These are phyloP conservation scores for Leccinum variicolor DNA, from an alignment of 768 basidiomycete species.

Conservation along the genomic window DNA sequence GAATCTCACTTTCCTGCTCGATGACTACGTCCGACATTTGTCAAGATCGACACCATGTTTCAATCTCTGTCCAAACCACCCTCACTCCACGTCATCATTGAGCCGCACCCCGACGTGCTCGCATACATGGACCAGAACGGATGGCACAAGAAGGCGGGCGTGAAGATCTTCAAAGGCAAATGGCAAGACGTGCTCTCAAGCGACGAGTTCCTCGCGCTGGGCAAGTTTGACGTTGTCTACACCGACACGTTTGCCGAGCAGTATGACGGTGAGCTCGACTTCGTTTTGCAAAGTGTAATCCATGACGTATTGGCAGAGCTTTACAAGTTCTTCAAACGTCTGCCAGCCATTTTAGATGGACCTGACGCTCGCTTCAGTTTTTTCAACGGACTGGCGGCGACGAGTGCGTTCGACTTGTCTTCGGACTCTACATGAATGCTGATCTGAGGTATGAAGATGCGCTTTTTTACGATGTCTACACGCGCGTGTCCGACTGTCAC, in stretches of 20 bases:
- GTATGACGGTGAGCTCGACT: slow-evolving; percentile 52
- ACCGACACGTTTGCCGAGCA: slow-evolving; percentile 93
- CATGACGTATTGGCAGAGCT: slow-evolving; percentile 44
- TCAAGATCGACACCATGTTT: slow-evolving; percentile 80
- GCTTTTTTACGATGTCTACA: slow-evolving; percentile 89
- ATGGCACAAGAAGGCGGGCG: slow-evolving; percentile 76
- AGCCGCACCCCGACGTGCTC: slow-evolving; percentile 93
- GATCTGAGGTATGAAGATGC: slow-evolving; percentile 51
- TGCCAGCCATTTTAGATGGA: slow-evolving; percentile 74
- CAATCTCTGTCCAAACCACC: slow-evolving; percentile 62
- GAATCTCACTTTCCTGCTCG: not conserved
- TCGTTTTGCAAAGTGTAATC: not conserved
- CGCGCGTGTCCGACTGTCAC: slow-evolving; percentile 79
- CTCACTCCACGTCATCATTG: slow-evolving; percentile 81
- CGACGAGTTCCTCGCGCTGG: slow-evolving; percentile 54
- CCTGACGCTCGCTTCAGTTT: slow-evolving; percentile 86
- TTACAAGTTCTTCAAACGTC: slow-evolving; percentile 72
- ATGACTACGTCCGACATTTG: slow-evolving; percentile 3
- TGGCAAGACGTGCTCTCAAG: slow-evolving; percentile 87
- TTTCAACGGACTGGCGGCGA: slow-evolving; percentile 96
- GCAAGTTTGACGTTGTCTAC: slow-evolving; percentile 86
- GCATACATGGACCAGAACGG: slow-evolving; percentile 68
- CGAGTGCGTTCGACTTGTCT: slow-evolving; percentile 51
- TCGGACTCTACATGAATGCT: not conserved
- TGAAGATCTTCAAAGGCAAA: slow-evolving; percentile 81